phyloP scores from a whole-genome alignment of 1,284 basidiomycete genomes.

The Athelia psychrophila region DNA sequence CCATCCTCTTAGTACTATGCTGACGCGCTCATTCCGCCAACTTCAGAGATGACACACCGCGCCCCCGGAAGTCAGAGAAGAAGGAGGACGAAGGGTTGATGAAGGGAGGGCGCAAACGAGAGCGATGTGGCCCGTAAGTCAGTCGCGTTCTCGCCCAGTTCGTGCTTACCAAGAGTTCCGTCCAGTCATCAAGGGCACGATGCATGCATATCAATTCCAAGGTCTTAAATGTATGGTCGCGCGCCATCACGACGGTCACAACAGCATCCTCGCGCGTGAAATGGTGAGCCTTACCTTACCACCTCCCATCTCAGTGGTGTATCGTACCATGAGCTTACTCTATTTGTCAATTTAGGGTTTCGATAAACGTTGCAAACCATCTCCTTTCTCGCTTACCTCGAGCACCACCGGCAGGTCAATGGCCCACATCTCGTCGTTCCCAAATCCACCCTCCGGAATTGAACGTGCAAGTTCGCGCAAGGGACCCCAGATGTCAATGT shows the following conservation, averaged over 20 bases:
- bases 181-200: constrained; percentile 82
- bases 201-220: constrained; percentile 95
- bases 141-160: constrained; percentile 3
- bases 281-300: constrained; percentile 59
- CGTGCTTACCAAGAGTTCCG: constrained; percentile 5
- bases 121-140: constrained; percentile 82
- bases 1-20: background rate
- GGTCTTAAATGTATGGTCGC: constrained; percentile 98
- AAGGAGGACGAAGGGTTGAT: constrained; percentile 97
- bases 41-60: constrained; percentile 66
- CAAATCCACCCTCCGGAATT: constrained; percentile 97
- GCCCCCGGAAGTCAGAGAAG: constrained; percentile 95
- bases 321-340: no score
- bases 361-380: constrained; percentile 97
- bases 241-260: constrained; percentile 89
- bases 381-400: constrained; percentile 94
- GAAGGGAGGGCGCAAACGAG: constrained; percentile 78
- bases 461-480: constrained; percentile 88
- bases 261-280: constrained; percentile 92
- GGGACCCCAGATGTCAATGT: constrained; percentile 94
- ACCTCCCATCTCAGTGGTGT: constrained; percentile 4
- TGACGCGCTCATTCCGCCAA: no score
- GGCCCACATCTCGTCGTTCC: constrained; percentile 96
- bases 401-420: constrained; percentile 72
- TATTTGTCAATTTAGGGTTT: constrained; percentile 64